A percentile compares a stretch with the other conserved stretches of the same genome.
These are phyloP conservation scores for Yamadazyma siamensis DNA, from an alignment of 1,139 yeast genomes.

Conservation along the genomic window DNA sequence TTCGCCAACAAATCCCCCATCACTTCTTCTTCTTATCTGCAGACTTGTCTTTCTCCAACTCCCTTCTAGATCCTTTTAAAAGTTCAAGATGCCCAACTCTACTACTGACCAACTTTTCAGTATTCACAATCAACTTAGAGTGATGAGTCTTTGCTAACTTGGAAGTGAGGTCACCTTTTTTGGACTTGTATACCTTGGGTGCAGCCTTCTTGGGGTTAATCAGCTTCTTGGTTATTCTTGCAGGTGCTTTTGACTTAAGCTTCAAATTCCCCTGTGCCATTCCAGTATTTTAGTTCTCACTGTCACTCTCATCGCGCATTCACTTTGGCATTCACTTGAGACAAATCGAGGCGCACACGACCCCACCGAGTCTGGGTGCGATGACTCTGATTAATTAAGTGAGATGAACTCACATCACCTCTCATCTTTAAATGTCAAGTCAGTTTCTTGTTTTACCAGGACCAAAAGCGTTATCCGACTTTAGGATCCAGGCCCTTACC, in stretches of 20 bases:
- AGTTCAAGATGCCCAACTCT: conserved; percentile 95
- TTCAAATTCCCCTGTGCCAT: conserved; percentile 62
- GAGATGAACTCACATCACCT: conserved; percentile 1
- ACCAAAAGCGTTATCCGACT: conserved; percentile 84
- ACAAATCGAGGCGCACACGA: background rate
- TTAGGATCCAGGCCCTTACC: conserved; percentile 72
- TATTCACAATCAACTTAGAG: conserved; percentile 63
- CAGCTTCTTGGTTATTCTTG: conserved; percentile 52
- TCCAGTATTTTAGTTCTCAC: too few relatives aligned
- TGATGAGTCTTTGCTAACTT: conserved; percentile 62
- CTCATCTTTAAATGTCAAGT: conserved; percentile 3
- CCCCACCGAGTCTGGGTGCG: background rate
- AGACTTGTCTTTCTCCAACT: conserved; percentile 58
- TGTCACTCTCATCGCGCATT: conserved; percentile 4
- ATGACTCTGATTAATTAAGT: conserved; percentile 8
- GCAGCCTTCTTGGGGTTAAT: conserved; percentile 64
- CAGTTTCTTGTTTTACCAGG: conserved; percentile 71
- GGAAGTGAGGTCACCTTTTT: conserved; percentile 49
- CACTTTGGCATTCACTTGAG: too few relatives aligned
- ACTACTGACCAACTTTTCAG: conserved; percentile 83
- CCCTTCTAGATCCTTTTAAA: conserved; percentile 87
- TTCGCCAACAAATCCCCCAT: conserved; percentile 12
- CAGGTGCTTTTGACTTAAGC: conserved; percentile 44
- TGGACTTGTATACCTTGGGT: conserved; percentile 69
- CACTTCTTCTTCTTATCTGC: conserved; percentile 15